Evolutionary conservation across 495 filamentous ascomycete species (phyloP).

Genomic region (Penicillium silybi): DNA sequence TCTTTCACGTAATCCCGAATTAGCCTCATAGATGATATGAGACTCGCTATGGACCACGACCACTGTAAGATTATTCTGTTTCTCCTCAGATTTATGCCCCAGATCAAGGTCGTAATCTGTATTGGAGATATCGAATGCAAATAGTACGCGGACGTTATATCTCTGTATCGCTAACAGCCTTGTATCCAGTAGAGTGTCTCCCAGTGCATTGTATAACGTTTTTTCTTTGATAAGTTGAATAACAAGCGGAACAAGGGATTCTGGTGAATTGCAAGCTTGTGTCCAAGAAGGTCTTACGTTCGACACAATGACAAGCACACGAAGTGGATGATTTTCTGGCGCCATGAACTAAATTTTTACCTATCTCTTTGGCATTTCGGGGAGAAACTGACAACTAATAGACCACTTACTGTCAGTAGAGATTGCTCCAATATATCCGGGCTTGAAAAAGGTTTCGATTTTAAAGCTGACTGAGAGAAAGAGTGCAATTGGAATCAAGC

Average conservation of each 20-base stretch:
- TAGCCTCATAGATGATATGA: background rate
- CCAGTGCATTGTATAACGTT: background rate
- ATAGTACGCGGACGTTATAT: background rate
- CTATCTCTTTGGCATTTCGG: too few relatives aligned
- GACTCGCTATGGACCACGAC: background rate
- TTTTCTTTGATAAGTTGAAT: background rate
- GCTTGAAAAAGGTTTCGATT: too few relatives aligned
- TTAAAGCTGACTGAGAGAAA: too few relatives aligned
- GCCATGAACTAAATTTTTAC: too few relatives aligned
- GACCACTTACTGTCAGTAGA: too few relatives aligned
- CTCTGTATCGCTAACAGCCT: constrained; percentile 2
- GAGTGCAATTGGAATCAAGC: too few relatives aligned
- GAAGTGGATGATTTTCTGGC: background rate
- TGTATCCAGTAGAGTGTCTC: background rate
- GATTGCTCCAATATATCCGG: too few relatives aligned
- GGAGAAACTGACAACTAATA: too few relatives aligned
- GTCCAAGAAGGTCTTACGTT: background rate
- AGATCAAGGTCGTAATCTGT: background rate
- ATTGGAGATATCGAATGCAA: constrained; percentile 4
- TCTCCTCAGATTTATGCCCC: background rate
- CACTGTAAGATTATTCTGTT: constrained; percentile 2
- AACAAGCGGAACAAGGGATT: background rate
- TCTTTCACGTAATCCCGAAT: background rate
- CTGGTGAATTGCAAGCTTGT: background rate
- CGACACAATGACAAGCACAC: constrained; percentile 1